Conservation (phyloP, 1,284 basidiomycete genomes). For the Rhizoctonia solani region DNA sequence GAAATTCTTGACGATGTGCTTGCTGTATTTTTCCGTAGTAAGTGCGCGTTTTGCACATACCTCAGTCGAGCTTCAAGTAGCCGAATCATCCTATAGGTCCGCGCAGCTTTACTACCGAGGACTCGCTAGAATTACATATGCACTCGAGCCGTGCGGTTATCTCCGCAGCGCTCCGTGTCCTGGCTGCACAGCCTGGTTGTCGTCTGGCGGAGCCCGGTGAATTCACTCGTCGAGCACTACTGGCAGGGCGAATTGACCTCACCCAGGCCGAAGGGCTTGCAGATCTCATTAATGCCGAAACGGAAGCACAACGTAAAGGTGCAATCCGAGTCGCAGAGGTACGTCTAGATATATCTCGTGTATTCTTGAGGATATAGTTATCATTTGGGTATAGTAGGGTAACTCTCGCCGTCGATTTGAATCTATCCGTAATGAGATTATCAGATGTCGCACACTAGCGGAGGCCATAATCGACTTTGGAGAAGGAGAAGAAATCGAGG, state of each 20-base stretch:
- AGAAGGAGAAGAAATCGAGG: constrained; percentile 85
- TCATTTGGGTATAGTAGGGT: constrained; percentile 54
- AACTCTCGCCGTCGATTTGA: constrained; percentile 62
- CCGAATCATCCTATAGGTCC: constrained; percentile 46
- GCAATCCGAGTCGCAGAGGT: constrained; percentile 72
- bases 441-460: constrained; percentile 71
- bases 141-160: constrained; percentile 86
- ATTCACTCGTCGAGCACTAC: constrained; percentile 82
- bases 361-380: constrained; percentile 2
- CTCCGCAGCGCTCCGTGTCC: constrained; percentile 64
- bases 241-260: constrained; percentile 77
- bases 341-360: constrained; percentile 36
- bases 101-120: constrained; percentile 79
- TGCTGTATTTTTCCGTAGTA: constrained; percentile 79
- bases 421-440: constrained; percentile 62
- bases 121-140: constrained; percentile 82
- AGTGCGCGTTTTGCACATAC: constrained; percentile 37
- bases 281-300: constrained; percentile 84
- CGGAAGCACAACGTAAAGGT: constrained; percentile 74
- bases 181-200: constrained; percentile 61
- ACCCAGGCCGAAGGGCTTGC: constrained; percentile 84
- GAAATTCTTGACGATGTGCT: constrained; percentile 79
- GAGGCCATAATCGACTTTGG: constrained; percentile 92
- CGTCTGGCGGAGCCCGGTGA: constrained; percentile 84
- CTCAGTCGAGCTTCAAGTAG: not conserved